Evolutionary conservation across 306 rosid genomes (phyloP), one percentile per base, ranked within the genome.

Genomic region (Castanospermum australe): DNA sequence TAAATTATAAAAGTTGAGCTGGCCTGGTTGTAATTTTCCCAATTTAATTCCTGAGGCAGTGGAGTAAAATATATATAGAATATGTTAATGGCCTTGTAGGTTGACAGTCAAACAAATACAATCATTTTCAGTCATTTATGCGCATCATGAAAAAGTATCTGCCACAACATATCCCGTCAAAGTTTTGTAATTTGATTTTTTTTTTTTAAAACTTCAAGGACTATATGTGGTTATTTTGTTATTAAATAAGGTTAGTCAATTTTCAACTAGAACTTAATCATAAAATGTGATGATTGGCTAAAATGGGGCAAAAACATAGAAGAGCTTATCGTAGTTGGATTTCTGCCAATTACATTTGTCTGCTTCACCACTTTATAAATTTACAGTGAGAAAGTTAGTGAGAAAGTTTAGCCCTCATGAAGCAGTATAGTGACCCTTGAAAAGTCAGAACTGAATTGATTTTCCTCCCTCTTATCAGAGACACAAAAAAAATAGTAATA

Each of bases 341-440:
- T 68, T 59, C 28, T 0, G 32, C 22, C 71, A 32, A 45, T 5
- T 15, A 5, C 56, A 25, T 42, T 73, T 24, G 9, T 45, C 52
- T 9, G 18, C 61, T 62, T 47, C 2, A 18, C 13, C 61, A 54
- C 42, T 62, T 4, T 45, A 13, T 70, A 24, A 18, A 8, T 60
- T 9, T 47, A 45, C 18, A 44, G n/a, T 0, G 28, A 10, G 28
- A 55, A 80, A 20, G 50, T 22, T n/a, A n/a, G n/a, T 0, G 28
- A 10, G 28, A 55, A 80, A 20, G 50, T 22, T 22, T 33, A 20
- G 42, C 42, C 60, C 42, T 4, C 50, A 39, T 3, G 59, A 55
- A 81, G 71, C 47, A 74, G 64, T 9, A 21, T 44, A 55, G 17
- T 33, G 59, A 45, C 70, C 69, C 60, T 72, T 11, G 6, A 41